Base-by-base conservation (phyloP, 441 rosid genomes). In the Jatropha multifida region DNA sequence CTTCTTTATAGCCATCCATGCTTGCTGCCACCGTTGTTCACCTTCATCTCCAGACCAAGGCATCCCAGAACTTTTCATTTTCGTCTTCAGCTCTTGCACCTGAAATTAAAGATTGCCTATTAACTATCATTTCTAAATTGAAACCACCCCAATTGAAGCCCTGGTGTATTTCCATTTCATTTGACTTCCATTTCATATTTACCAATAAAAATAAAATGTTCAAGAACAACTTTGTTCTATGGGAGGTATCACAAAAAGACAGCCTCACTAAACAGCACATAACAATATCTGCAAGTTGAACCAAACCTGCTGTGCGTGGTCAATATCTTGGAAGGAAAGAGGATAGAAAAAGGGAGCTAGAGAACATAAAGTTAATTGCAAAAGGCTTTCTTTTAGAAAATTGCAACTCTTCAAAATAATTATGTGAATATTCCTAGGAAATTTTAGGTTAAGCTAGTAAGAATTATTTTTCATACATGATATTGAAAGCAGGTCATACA, bases 1-100 rank as follows among this genome's bases (percentile, higher is more conserved):
- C 97, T 92, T 96, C 91, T 93, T 96, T 79, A 93, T 89, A 78
- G 99, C 90, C 74, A 82, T 82, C 99, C 99, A 96, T 75, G 98
- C 98, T 85, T 91, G 98, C 80, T 86, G 90, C 98, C 98, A 96
- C 81, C 94, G 81, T 67, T 82, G 80, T 73, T 92, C 90, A 70
- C 99, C 92, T 84, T 93, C 99, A 82, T 93, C 97, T 67, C 98
- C 99, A 54, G 99, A 98, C 99, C 98, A 96, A 72, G 98, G 98
- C 97, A 96, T 96, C 55, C 90, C 95, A 74, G 97, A 96, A 69
- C 71, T 80, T 85, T 83, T 81, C 97, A 96, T 92, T 79, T 87
- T 86, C 38, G 78, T 80, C 85, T 93, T 93, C 81, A 96, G 84
- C 81, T 96, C 99, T 86, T 86, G 86, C 73, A 93, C 93, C 98